Conservation (phyloP, 768 basidiomycete species). For the Amylocystis lapponica region DNA sequence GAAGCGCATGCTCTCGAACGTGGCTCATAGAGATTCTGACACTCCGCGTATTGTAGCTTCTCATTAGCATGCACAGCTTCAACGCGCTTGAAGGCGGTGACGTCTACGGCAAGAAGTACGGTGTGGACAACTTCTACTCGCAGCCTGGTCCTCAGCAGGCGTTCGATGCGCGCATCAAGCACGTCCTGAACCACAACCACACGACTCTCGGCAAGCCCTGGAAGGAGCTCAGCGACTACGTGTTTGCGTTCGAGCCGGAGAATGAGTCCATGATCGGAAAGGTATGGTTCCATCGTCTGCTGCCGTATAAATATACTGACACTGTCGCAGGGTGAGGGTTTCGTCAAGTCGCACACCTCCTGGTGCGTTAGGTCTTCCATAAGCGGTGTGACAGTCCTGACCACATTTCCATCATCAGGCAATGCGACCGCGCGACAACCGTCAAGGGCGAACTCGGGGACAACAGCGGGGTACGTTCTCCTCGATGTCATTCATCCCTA, state of each 20-base stretch:
- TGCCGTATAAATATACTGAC: too few relatives aligned
- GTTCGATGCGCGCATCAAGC: slow-evolving; percentile 33
- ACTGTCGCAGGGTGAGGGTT: slow-evolving; percentile 20
- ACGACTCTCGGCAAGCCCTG: slow-evolving; percentile 30
- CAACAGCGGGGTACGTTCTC: slow-evolving; percentile 17
- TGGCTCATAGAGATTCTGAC: background rate
- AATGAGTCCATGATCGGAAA: slow-evolving; percentile 31
- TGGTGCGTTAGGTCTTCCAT: too few relatives aligned
- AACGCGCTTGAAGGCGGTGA: slow-evolving; percentile 30
- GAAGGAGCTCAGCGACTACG: slow-evolving; percentile 32
- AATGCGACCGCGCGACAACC: slow-evolving; percentile 23
- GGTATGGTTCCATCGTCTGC: slow-evolving; percentile 3
- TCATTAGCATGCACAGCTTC: slow-evolving; percentile 23
- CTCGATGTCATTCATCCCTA: too few relatives aligned
- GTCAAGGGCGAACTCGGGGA: slow-evolving; percentile 17
- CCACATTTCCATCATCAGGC: slow-evolving; percentile 10
- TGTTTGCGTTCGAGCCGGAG: slow-evolving; percentile 34
- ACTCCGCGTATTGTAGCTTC: slow-evolving; percentile 3
- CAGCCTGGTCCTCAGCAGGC: slow-evolving; percentile 17
- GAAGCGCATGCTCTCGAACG: background rate
- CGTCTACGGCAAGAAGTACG: slow-evolving; percentile 29
- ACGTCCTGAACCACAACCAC: slow-evolving; percentile 35
- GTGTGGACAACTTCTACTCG: slow-evolving; percentile 31
- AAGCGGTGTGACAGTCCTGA: background rate
- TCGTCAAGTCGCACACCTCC: slow-evolving; percentile 12